phyloP scores from a whole-genome alignment of 768 basidiomycete species.

The Lactarius pseudohatsudake region DNA sequence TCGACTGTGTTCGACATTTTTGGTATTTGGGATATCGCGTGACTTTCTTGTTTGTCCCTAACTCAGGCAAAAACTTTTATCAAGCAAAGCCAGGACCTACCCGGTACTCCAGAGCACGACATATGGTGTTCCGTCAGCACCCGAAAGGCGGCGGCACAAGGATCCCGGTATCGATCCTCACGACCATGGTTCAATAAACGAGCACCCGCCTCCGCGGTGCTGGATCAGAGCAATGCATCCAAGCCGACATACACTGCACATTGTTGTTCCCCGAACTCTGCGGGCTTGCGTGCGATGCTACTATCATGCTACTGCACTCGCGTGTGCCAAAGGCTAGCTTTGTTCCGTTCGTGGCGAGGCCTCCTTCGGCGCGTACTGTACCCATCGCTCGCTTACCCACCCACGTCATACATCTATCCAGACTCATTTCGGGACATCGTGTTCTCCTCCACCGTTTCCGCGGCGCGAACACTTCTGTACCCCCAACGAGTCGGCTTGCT shows the following conservation, averaged over 20 bases:
- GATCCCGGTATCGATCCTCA: neutral
- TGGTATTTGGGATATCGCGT: neutral
- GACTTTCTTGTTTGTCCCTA: too few species aligned
- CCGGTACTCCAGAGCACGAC: too few species aligned
- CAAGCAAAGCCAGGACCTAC: too few species aligned
- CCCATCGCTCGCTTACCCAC: neutral
- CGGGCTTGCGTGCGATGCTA: neutral
- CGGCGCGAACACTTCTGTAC: neutral
- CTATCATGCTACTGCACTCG: too few species aligned
- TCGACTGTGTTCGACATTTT: neutral
- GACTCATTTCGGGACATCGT: neutral
- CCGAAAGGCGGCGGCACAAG: neutral
- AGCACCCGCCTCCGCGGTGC: constrained; percentile 1
- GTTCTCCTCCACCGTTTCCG: neutral
- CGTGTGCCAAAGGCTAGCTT: neutral
- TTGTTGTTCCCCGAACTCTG: neutral
- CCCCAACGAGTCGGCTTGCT: neutral
- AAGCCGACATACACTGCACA: neutral
- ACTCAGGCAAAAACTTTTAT: too few species aligned
- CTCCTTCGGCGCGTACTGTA: too few species aligned
- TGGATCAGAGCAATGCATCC: neutral
- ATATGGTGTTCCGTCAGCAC: neutral
- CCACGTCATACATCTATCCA: neutral
- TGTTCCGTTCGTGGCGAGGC: neutral
- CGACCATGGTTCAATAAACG: neutral